Evolutionary conservation across 2,329 filamentous ascomycete genomes (phyloP).

Genomic region (Aspergillus pseudonomiae): DNA sequence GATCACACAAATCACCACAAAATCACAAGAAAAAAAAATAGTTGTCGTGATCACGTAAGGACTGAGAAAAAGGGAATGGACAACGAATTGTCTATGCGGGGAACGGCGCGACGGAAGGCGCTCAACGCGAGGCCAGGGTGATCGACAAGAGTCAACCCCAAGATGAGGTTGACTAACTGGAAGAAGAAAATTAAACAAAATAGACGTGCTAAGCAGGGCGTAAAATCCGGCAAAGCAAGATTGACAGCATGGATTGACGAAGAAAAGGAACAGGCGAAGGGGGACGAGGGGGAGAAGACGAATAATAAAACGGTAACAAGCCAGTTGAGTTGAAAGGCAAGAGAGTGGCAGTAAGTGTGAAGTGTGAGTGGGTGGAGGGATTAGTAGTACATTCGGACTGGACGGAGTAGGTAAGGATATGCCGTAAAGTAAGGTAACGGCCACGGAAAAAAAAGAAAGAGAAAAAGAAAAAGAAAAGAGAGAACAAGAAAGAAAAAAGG

Average conservation of each 20-base stretch:
- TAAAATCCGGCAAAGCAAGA: conserved; percentile 3
- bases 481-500: no score
- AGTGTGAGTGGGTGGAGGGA: conserved; percentile 7
- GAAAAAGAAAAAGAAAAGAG: neutral
- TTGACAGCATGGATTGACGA: neutral
- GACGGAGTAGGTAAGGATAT: conserved; percentile 3
- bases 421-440: conserved; percentile 6
- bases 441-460: neutral
- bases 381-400: conserved; percentile 7
- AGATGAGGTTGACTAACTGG: conserved; percentile 18
- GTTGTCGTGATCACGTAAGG: conserved; percentile 18
- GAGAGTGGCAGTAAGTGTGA: conserved; percentile 10
- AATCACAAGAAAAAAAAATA: conserved; percentile 1
- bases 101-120: conserved; percentile 27
- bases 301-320: conserved; percentile 8
- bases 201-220: conserved; percentile 1
- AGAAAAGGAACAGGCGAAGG: conserved; percentile 4
- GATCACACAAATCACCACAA: neutral
- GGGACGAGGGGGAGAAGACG: conserved; percentile 6
- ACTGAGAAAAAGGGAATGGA: conserved; percentile 14
- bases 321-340: conserved; percentile 6
- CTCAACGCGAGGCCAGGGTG: conserved; percentile 30
- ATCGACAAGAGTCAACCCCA: conserved; percentile 29
- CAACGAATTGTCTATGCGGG: conserved; percentile 28
- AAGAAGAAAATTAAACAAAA: conserved; percentile 1